phyloP scores from a whole-genome alignment of 202 grass and related monocot genomes.

The Schoenoplectus triqueter region DNA sequence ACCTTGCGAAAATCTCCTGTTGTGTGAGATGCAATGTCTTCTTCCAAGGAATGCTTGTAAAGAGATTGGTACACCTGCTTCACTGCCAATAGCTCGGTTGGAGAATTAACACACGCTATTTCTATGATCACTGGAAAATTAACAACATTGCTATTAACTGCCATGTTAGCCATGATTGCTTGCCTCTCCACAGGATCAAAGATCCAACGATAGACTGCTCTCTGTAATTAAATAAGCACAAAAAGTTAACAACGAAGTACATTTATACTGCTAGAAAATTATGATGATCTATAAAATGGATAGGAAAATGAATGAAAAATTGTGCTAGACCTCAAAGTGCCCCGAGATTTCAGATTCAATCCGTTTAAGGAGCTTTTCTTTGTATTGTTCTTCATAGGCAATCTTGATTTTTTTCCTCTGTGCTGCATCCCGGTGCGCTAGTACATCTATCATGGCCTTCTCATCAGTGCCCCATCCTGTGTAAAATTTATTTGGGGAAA shows the following conservation, averaged over 20 bases:
- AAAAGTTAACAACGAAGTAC: neutral
- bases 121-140: conserved; percentile 68
- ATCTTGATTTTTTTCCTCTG: conserved; percentile 71
- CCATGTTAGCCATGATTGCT: conserved; percentile 63
- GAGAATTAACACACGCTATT: conserved; percentile 62
- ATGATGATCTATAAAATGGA: neutral
- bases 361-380: conserved; percentile 56
- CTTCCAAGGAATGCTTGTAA: conserved; percentile 72
- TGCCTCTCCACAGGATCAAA: conserved; percentile 68
- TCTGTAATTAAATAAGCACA: conserved; percentile 42
- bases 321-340: conserved; percentile 59
- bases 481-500: neutral
- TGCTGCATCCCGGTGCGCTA: conserved; percentile 62
- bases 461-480: conserved; percentile 92
- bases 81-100: conserved; percentile 55
- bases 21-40: conserved; percentile 62
- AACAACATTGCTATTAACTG: conserved; percentile 53
- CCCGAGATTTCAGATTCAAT: conserved; percentile 76
- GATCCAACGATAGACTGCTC: conserved; percentile 68
- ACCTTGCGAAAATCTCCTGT: conserved; percentile 55
- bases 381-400: conserved; percentile 61
- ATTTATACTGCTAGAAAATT: neutral
- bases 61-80: conserved; percentile 71
- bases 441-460: conserved; percentile 59
- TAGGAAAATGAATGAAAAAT: neutral